Evolutionary conservation across 2,329 filamentous ascomycete species (phyloP), one percentile per base, ranked within the genome.

Genomic region (Calonectria honghensis): DNA sequence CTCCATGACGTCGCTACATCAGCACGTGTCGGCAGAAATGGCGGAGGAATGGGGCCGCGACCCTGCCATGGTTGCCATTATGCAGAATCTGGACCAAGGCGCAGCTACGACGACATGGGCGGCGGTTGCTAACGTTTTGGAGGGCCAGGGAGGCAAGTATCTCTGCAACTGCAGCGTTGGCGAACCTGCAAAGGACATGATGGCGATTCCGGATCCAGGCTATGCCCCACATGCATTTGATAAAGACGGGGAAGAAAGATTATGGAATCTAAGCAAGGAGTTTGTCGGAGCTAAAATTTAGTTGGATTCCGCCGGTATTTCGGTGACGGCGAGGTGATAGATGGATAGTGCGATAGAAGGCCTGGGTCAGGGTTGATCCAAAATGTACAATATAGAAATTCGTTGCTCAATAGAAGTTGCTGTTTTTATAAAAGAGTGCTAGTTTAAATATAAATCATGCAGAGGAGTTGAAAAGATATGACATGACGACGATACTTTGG

Each of bases 41-140:
- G 9, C 48, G 14, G n/a, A 59, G 14, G 20, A 51, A 39, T 75
- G 70, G 71, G 35, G 35, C 4, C 52, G 32, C 14, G 70, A 73
- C 29, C 63, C 68, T 24, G 45, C 41, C 32, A 72, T 74, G 54
- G 57, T 54, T 20, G 48, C 27, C 16, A 54, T 39, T 24, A 67
- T 76, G 54, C 51, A 63, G 35, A 31, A 32, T 11, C 50, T 52
- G 14, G 69, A 82, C 32, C 89, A 90, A 77, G 89, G 88, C 2
- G 89, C 88, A 27, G 87, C 89, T 0, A 90, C 88, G 13, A 84
- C 84, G 4, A 83, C 89, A 0, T 88, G 84, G 82, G 88, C 87
- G 0, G 88, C 87, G 0, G 76, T 87, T 3, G 83, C 79, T 3
- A 83, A 81, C 67, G 85, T 84, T 32, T 86, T 84, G 82, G 86